These are phyloP conservation scores for Podila clonocystis DNA, from an alignment of 192 early-diverging fungal species.

Conservation along the genomic window DNA sequence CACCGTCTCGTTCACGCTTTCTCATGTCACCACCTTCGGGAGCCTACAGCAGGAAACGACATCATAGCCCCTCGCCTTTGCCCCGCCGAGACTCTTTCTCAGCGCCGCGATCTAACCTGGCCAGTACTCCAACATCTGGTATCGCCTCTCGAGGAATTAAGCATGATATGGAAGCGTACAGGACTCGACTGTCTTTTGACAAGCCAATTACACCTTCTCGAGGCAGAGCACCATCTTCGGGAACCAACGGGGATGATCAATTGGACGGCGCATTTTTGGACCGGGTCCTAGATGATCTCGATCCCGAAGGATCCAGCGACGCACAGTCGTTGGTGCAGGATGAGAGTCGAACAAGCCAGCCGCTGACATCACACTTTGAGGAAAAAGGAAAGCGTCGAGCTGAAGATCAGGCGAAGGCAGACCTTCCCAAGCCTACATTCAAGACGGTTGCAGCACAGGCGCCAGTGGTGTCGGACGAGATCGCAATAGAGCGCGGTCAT, in stretches of 20 bases:
- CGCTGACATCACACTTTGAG: conserved; percentile 9
- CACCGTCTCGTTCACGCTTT: conserved; percentile 27
- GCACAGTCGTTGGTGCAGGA: neutral
- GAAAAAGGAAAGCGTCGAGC: conserved; percentile 9
- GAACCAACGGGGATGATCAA: neutral
- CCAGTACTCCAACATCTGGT: neutral
- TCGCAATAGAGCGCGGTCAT: neutral
- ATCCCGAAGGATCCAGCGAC: neutral
- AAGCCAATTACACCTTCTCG: neutral
- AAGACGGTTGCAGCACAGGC: neutral
- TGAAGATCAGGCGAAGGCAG: neutral
- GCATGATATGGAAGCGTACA: neutral
- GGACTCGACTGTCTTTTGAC: neutral
- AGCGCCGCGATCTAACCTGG: neutral
- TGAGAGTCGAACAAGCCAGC: neutral
- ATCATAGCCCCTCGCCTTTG: conserved; percentile 47
- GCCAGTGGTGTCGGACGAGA: neutral
- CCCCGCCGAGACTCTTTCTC: conserved; percentile 9
- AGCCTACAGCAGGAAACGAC: conserved; percentile 27
- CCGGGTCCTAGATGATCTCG: conserved; percentile 11
- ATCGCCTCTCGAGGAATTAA: neutral
- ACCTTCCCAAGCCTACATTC: conserved; percentile 14
- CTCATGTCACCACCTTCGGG: conserved; percentile 44
- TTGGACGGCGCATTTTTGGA: conserved; percentile 16
- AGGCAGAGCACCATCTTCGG: neutral